Conservation (phyloP, 176 grass and related monocot species). For the Carex cristatella region DNA sequence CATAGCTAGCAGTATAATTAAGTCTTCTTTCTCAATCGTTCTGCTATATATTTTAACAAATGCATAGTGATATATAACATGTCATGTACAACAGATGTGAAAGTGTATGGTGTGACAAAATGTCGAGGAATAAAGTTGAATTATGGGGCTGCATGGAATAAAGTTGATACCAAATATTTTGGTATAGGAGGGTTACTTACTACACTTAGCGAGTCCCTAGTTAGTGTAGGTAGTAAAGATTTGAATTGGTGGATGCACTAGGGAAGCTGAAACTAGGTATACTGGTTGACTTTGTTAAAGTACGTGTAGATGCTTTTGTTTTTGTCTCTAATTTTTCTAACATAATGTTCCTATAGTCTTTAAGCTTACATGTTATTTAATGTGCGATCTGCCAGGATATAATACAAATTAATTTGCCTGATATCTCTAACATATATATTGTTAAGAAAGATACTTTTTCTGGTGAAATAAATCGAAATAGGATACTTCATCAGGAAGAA, state of each 20-base stretch:
- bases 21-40: background rate
- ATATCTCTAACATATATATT: background rate
- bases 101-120: slow-evolving; percentile 18
- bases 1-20: background rate
- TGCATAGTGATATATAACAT: background rate
- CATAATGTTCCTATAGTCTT: slow-evolving; percentile 9
- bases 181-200: background rate
- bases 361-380: background rate
- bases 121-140: slow-evolving; percentile 23
- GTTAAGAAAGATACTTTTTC: background rate
- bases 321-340: slow-evolving; percentile 19
- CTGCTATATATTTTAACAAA: background rate
- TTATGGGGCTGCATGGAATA: slow-evolving; percentile 16
- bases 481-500: background rate
- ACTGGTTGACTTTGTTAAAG: slow-evolving; percentile 28
- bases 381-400: background rate
- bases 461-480: background rate
- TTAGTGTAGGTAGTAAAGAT: slow-evolving; percentile 7
- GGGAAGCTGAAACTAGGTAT: background rate
- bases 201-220: background rate
- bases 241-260: background rate
- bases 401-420: background rate
- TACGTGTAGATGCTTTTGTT: slow-evolving; percentile 9
- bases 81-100: background rate
- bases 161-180: slow-evolving; percentile 4